Evolutionary conservation across 225 moss, liverwort and hornwort genomes (phyloP).

Genomic region (Lunularia cruciata): DNA sequence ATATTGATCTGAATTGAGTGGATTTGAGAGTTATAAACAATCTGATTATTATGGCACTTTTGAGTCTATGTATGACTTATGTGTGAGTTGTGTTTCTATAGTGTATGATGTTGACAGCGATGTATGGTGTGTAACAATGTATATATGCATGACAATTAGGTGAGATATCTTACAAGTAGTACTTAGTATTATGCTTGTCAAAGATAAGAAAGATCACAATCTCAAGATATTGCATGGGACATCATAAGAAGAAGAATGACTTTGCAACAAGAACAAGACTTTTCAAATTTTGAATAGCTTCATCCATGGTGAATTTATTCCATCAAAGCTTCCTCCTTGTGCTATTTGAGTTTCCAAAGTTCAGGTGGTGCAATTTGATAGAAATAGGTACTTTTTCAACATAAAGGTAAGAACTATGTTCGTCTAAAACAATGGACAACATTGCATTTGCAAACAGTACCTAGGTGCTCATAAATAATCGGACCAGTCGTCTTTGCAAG

Average conservation of each 20-base stretch:
- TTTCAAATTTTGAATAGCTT: too few relatives aligned
- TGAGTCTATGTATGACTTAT: too few relatives aligned
- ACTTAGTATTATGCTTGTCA: constrained; percentile 90
- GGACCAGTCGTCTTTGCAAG: constrained; percentile 42
- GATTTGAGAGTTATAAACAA: too few relatives aligned
- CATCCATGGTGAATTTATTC: constrained; percentile 91
- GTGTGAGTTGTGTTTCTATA: too few relatives aligned
- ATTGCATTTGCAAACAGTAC: constrained; percentile 79
- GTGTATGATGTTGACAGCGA: too few relatives aligned
- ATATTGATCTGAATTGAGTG: too few relatives aligned
- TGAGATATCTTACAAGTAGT: constrained; percentile 56
- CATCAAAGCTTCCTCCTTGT: too few relatives aligned
- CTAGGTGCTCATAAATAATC: constrained; percentile 50
- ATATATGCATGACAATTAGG: constrained; percentile 66
- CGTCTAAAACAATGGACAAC: constrained; percentile 58
- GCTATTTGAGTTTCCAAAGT: constrained; percentile 86
- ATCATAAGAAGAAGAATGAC: constrained; percentile 71
- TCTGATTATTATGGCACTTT: too few relatives aligned
- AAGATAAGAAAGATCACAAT: constrained; percentile 68
- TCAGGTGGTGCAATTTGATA: constrained; percentile 91
- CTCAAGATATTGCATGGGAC: constrained; percentile 99
- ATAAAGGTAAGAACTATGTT: constrained; percentile 87
- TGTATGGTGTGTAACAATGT: too few relatives aligned
- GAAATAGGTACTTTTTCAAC: constrained; percentile 94
- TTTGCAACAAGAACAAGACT: too few relatives aligned